Evolutionary conservation across 2,329 filamentous ascomycete species (phyloP).

Genomic region (Dothistroma pini): DNA sequence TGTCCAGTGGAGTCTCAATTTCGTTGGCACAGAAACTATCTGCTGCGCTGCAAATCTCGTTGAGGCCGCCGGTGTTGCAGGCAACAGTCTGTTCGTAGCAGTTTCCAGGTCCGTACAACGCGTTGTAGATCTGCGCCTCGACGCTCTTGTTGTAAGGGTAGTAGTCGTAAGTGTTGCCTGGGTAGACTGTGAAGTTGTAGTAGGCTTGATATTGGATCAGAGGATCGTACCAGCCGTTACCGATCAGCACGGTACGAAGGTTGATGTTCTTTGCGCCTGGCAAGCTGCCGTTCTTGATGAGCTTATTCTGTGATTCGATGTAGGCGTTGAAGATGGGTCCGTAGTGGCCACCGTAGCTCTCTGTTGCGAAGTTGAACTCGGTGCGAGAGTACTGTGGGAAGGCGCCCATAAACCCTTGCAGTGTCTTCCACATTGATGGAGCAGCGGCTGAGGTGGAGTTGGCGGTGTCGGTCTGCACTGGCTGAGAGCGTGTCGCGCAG

Average conservation of each 20-base stretch:
- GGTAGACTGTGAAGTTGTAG: slow-evolving; percentile 56
- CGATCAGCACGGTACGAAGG: slow-evolving; percentile 35
- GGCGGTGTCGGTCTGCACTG: slow-evolving; percentile 49
- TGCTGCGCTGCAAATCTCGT: slow-evolving; percentile 51
- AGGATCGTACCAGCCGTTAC: slow-evolving; percentile 57
- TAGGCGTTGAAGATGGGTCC: slow-evolving; percentile 32
- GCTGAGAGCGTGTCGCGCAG: slow-evolving; percentile 56
- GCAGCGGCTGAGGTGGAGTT: slow-evolving; percentile 53
- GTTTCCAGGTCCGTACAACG: slow-evolving; percentile 58
- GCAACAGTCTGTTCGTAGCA: slow-evolving; percentile 56
- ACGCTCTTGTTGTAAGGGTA: slow-evolving; percentile 50
- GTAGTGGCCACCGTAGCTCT: slow-evolving; percentile 33
- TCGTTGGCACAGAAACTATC: slow-evolving; percentile 55
- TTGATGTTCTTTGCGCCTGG: slow-evolving; percentile 34
- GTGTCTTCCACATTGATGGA: slow-evolving; percentile 58
- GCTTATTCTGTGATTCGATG: slow-evolving; percentile 31
- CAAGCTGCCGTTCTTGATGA: slow-evolving; percentile 39
- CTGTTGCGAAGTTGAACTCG: slow-evolving; percentile 34
- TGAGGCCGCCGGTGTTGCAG: slow-evolving; percentile 51
- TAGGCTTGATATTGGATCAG: slow-evolving; percentile 55
- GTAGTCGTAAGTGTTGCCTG: slow-evolving; percentile 57
- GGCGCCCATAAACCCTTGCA: slow-evolving; percentile 61
- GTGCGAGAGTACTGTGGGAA: slow-evolving; percentile 42
- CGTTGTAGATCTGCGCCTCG: slow-evolving; percentile 54
- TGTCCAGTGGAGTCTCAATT: slow-evolving; percentile 53